Evolutionary conservation across 73 alveolate genomes (phyloP).

Genomic region (Paramecium sexaurelia): DNA sequence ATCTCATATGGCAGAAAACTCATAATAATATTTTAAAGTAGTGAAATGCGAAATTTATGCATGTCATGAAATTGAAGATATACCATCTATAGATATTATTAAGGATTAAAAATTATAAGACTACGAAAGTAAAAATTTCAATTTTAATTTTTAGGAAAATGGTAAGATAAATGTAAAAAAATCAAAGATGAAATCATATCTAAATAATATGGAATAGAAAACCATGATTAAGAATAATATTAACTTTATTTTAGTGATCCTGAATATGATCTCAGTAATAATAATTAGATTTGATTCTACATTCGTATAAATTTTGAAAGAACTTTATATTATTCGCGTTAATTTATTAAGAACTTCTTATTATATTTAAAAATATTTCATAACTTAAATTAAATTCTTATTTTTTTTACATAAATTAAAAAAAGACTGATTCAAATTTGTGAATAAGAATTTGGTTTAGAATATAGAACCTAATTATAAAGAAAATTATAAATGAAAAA

Average conservation of each 20-base stretch:
- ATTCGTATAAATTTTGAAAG: not conserved
- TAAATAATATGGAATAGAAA: not conserved
- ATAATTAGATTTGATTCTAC: not conserved
- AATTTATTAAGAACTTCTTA: too few relatives aligned
- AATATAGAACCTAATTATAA: not conserved
- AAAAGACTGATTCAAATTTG: not conserved
- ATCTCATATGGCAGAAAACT: not conserved
- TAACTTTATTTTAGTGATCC: not conserved
- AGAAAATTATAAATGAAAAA: not conserved
- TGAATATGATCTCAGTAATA: not conserved
- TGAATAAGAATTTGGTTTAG: not conserved
- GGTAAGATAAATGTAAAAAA: not conserved
- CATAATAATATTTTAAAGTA: not conserved
- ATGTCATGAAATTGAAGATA: not conserved
- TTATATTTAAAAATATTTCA: not conserved
- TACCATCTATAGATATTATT: not conserved
- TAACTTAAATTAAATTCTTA: not conserved
- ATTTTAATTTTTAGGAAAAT: not conserved
- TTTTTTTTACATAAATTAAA: not conserved
- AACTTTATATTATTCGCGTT: too few relatives aligned
- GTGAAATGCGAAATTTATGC: not conserved
- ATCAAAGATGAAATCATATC: not conserved
- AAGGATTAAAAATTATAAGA: not conserved
- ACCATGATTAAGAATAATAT: not conserved
- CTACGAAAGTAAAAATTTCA: not conserved